Evolutionary conservation across 1,284 basidiomycete genomes (phyloP).

Genomic region (Boletus smithii): DNA sequence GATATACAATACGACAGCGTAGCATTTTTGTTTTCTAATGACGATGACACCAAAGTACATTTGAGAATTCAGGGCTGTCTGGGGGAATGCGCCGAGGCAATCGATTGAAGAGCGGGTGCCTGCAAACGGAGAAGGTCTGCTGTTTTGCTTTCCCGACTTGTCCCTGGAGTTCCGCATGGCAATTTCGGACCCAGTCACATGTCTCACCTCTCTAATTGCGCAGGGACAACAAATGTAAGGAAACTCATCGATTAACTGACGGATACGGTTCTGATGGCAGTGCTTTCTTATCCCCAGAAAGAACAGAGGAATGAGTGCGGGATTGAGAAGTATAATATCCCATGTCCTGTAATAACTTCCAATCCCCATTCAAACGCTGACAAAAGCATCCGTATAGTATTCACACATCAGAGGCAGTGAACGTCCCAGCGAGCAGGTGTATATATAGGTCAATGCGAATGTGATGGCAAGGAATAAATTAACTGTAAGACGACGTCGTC

Average conservation of each 20-base stretch:
- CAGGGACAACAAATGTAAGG: neutral
- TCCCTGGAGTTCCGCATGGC: neutral
- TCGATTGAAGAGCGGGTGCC: constrained; percentile 15
- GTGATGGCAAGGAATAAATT: constrained; percentile 16
- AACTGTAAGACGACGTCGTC: constrained; percentile 8
- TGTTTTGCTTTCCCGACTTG: neutral
- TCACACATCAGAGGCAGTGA: constrained; percentile 6
- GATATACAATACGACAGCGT: constrained; percentile 31
- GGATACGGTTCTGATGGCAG: too few relatives aligned
- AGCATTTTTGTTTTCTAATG: constrained; percentile 26
- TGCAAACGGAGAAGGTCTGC: constrained; percentile 2
- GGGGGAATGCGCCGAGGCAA: constrained; percentile 9
- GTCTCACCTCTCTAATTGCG: constrained; percentile 25
- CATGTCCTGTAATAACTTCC: neutral
- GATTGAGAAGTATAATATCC: neutral
- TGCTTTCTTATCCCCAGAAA: too few relatives aligned
- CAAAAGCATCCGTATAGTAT: constrained; percentile 2
- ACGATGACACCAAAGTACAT: constrained; percentile 16
- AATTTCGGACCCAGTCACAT: neutral
- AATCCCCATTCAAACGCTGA: constrained; percentile 17
- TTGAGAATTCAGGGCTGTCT: constrained; percentile 17
- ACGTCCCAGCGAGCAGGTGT: neutral
- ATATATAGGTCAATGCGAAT: constrained; percentile 9
- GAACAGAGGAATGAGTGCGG: neutral
- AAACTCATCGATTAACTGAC: too few relatives aligned